Evolutionary conservation across 352 stramenopile genomes (phyloP), one percentile per base, ranked within the genome.

Genomic region (Phytophthora citrophthora): DNA sequence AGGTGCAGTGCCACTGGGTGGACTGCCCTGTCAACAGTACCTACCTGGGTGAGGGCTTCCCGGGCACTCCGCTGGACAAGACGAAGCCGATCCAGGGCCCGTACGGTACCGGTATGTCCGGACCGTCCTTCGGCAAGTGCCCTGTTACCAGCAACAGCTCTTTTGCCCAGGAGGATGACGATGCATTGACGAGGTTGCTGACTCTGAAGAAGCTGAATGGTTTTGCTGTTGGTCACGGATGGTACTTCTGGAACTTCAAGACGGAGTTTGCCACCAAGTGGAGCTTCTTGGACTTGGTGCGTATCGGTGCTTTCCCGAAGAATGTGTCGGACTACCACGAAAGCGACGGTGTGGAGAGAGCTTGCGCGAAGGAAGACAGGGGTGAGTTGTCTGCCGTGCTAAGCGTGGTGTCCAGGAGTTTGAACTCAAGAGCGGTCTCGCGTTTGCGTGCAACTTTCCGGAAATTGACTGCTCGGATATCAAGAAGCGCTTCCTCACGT

Each of bases 191-290:
- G 69, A 78, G 58, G 12, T 76, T 89, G 52, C 61, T 98, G 11
- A 89, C 81, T n/a, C n/a, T 89, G 13, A 98, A 97, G 71, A 97
- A 98, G 70, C 88, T 98, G 11, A 95, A 95, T 68, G 87, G 86
- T 9, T 98, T 97, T 53, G 83, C 82, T 1, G 72, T 97, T 45
- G 92, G 90, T 38, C 93, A 98, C 76, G 95, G 94, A 16, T 97
- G 93, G 76, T 98, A 97, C 80, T 98, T 98, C 69, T 98, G 93
- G 95, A 98, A 98, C 76, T 98, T 98, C 70, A 91, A 96, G 62
- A 98, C 93, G 1, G 93, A 98, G 69, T 74, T 98, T 20, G 82
- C 91, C 24, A 83, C 84, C 20, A 84, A 89, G 44, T 98, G 93
- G 95, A 93, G 89, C 40, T 98, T 97, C 59, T 75, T 98, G 70